Evolutionary conservation across 1,284 basidiomycete species (phyloP).

Genomic region (Apiotrichum sp.): DNA sequence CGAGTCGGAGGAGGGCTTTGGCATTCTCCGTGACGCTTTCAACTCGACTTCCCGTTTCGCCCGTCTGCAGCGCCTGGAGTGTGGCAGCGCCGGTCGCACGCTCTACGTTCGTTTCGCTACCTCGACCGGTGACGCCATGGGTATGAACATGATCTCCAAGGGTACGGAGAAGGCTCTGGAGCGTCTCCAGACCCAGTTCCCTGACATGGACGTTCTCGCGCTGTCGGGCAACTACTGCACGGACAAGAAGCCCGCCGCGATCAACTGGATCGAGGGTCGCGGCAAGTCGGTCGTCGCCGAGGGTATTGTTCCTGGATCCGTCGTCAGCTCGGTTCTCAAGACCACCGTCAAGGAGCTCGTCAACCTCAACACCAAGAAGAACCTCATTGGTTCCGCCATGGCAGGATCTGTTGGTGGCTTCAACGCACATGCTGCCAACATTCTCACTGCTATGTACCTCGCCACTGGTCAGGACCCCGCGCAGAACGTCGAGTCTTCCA

Average conservation of each 20-base stretch:
- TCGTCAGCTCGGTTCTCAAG: constrained; percentile 89
- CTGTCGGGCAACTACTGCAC: constrained; percentile 98
- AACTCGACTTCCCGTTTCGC: constrained; percentile 92
- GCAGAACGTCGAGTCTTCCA: constrained; percentile 97
- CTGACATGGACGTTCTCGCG: constrained; percentile 88
- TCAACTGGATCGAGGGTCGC: constrained; percentile 99
- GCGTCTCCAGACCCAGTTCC: constrained; percentile 72
- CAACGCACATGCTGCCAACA: constrained; percentile 98
- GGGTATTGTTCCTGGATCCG: constrained; percentile 79
- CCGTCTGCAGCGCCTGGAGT: constrained; percentile 72
- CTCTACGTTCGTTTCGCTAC: constrained; percentile 95
- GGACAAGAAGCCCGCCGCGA: constrained; percentile 99
- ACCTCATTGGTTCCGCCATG: constrained; percentile 95
- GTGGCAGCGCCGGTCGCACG: constrained; percentile 80
- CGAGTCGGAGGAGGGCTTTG: constrained; percentile 74
- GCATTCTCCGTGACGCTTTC: constrained; percentile 74
- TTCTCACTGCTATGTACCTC: constrained; percentile 89
- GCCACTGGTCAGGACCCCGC: constrained; percentile 98
- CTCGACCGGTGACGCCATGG: constrained; percentile 97
- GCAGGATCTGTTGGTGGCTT: constrained; percentile 95
- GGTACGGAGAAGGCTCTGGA: constrained; percentile 92
- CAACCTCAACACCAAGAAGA: constrained; percentile 96
- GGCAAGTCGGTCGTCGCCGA: constrained; percentile 98
- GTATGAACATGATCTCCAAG: constrained; percentile 99
- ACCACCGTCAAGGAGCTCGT: constrained; percentile 86